Evolutionary conservation across 768 basidiomycete species (phyloP).

Genomic region (Termitomyces sp.): DNA sequence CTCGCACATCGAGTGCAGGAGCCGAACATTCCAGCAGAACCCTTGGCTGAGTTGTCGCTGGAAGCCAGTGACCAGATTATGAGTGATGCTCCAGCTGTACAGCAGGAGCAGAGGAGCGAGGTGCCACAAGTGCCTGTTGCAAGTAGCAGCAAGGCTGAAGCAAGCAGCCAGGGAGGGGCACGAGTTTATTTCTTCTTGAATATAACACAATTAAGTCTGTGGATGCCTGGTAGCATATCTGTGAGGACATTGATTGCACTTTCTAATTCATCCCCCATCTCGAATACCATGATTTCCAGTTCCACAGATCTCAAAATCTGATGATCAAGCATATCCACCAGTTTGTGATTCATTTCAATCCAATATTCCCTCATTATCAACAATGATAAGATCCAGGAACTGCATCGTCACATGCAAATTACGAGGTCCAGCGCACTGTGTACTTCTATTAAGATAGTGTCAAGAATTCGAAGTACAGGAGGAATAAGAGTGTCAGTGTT

Average conservation of each 20-base stretch:
- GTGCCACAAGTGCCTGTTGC: too few species aligned
- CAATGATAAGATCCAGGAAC: not conserved
- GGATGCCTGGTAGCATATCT: not conserved
- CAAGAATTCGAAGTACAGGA: not conserved
- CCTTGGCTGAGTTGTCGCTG: too few species aligned
- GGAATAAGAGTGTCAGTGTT: not conserved
- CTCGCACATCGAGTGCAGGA: too few species aligned
- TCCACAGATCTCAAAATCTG: not conserved
- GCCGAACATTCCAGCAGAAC: too few species aligned
- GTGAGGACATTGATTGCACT: not conserved
- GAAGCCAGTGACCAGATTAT: too few species aligned
- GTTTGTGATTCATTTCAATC: not conserved
- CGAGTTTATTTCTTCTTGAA: not conserved
- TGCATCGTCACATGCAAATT: not conserved
- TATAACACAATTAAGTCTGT: not conserved
- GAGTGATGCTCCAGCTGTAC: too few species aligned
- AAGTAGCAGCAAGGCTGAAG: too few species aligned
- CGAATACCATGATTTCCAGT: not conserved
- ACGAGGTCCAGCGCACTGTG: not conserved
- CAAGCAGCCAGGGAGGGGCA: too few species aligned
- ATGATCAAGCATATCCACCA: not conserved
- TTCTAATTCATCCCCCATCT: not conserved
- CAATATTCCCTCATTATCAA: not conserved
- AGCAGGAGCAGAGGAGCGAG: too few species aligned
- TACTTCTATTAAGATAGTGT: not conserved